Percentiles rank a stretch among this genome's conserved stretches.
Conservation (phyloP, 768 basidiomycete species). For the Tremella mesenterica region DNA sequence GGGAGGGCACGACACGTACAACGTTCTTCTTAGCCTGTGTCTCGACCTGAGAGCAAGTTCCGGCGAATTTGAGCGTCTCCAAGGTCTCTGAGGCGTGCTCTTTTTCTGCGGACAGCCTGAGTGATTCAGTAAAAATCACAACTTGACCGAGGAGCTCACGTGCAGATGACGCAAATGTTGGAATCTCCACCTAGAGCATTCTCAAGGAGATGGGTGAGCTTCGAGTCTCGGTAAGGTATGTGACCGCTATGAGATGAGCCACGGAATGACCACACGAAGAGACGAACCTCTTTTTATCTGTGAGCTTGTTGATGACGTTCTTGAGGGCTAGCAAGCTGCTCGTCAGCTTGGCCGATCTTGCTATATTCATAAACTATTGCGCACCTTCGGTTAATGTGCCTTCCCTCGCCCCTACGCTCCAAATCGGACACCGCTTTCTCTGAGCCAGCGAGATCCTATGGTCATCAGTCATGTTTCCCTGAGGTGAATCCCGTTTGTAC, state of each 20-base stretch:
- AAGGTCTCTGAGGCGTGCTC: constrained; percentile 42
- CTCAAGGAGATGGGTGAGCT: constrained; percentile 44
- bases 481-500: neutral
- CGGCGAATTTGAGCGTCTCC: constrained; percentile 45
- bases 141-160: constrained; percentile 16
- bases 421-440: constrained; percentile 44
- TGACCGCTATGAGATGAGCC: constrained; percentile 18
- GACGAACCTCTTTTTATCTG: constrained; percentile 36
- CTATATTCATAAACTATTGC: neutral
- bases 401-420: constrained; percentile 43
- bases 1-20: constrained; percentile 15
- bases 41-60: constrained; percentile 43
- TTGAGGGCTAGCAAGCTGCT: constrained; percentile 34
- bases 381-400: constrained; percentile 45
- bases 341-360: neutral
- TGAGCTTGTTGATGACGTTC: constrained; percentile 42
- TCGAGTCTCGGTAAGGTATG: constrained; percentile 51
- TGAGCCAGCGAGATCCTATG: constrained; percentile 43
- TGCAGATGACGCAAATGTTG: constrained; percentile 46
- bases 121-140: neutral
- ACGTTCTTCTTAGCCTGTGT: constrained; percentile 44
- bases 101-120: constrained; percentile 38
- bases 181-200: constrained; percentile 45
- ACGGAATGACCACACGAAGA: neutral
- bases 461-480: neutral